A percentile compares a stretch with the other conserved stretches of the same genome.
These are phyloP conservation scores for Bipolaris cookei DNA, from an alignment of 2,329 filamentous ascomycete genomes.

Conservation along the genomic window DNA sequence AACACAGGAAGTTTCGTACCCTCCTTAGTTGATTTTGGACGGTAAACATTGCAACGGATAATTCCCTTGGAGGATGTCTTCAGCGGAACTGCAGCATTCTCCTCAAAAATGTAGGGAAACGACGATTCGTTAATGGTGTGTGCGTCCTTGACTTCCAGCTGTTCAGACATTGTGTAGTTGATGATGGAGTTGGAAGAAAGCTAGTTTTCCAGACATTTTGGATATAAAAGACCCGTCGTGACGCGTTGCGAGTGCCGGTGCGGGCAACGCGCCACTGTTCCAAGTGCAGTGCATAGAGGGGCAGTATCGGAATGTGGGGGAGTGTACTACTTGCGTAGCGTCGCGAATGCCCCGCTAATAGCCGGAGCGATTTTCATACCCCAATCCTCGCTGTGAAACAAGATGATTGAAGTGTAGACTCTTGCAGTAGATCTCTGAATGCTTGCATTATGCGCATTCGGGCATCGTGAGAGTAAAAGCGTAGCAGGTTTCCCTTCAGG, in stretches of 20 bases:
- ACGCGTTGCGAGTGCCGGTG: slow-evolving; percentile 18
- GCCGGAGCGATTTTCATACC: background rate
- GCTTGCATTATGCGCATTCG: no score
- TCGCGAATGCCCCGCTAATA: background rate
- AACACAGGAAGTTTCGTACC: slow-evolving; percentile 62
- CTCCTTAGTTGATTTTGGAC: slow-evolving; percentile 51
- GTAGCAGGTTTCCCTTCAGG: no score
- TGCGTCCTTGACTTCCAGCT: slow-evolving; percentile 41
- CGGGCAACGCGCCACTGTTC: slow-evolving; percentile 10
- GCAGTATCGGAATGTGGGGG: slow-evolving; percentile 32
- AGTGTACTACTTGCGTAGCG: background rate
- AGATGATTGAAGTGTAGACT: no score
- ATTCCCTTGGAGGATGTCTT: slow-evolving; percentile 49
- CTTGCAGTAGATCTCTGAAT: no score
- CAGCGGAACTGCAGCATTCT: slow-evolving; percentile 57
- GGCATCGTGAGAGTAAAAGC: no score
- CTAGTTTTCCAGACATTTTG: slow-evolving; percentile 5
- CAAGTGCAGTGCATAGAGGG: slow-evolving; percentile 13
- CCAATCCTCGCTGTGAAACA: background rate
- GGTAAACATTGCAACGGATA: slow-evolving; percentile 60
- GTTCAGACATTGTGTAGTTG: slow-evolving; percentile 31
- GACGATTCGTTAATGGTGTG: slow-evolving; percentile 43
- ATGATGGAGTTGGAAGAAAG: background rate
- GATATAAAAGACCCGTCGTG: slow-evolving; percentile 25
- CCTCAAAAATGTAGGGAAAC: slow-evolving; percentile 57